Base-by-base conservation (phyloP, 129 eudicot species). In the Saposhnikovia divaricata region DNA sequence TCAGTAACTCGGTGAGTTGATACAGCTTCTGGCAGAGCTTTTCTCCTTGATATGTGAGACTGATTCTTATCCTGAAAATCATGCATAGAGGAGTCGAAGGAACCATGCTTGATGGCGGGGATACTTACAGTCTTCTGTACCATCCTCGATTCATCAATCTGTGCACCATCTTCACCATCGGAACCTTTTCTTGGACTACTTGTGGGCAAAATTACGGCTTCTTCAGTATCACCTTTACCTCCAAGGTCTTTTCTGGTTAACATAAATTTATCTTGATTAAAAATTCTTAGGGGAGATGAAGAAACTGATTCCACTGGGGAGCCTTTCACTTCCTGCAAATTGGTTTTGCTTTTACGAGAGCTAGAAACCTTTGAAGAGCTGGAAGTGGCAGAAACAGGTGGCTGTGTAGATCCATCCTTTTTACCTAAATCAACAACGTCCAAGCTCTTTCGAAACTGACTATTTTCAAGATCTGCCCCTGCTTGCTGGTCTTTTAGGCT, bases 221-320 rank as follows among this genome's bases (percentile, higher is more conserved):
- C 85, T 9, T 82, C 85, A 76, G 53, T 51, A 79, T 80, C 88
- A 65, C 82, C 86, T 81, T 79, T 80, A 65, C 46, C 81, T 16
- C 79, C 55, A 23, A 43, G 53, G 77, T 44, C 28, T 43, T 79
- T 88, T 85, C 82, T 78, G 47, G 84, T 78, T 63, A 85, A 79
- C 48, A 80, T 37, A 69, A 80, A 74, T 68, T 87, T 92, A 72
- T 92, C 96, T 21, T 84, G 82, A 75, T 84, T 81, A 46, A 83
- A 70, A 77, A 80, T 76, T 82, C 91, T 87, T 74, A 89, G 69
- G 72, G 99, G 99, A 76, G 97, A 95, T 72, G 97, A 92, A 70
- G 99, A 95, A 82, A 95, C 97, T 31, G 99, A 95, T 80, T 89
- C 97, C 80, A 90, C 97, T 0, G 99, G 99, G 23, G 97, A 92